Conservation (phyloP, 2,329 filamentous ascomycete genomes). For the Aaosphaeria arxii region DNA sequence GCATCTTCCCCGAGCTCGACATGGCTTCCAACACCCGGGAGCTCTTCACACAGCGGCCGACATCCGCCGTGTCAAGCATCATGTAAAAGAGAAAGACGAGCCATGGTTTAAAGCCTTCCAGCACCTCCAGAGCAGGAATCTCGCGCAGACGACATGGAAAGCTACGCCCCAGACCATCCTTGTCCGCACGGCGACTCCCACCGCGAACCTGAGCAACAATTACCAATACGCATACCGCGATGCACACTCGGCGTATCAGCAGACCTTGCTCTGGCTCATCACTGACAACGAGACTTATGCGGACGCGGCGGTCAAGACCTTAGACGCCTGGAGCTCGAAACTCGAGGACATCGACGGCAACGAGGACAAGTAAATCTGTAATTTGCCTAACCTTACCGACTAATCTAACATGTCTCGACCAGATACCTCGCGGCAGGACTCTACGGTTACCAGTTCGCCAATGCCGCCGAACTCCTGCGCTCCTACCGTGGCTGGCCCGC, state of each 20-base stretch:
- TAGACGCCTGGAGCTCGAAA: neutral
- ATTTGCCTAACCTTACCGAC: too few species aligned
- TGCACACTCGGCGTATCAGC: neutral
- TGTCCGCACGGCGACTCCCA: neutral
- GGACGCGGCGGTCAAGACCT: neutral
- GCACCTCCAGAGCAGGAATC: neutral
- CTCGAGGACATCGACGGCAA: neutral
- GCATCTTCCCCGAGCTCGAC: too few species aligned
- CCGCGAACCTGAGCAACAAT: neutral
- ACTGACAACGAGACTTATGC: neutral
- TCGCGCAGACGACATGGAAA: neutral
- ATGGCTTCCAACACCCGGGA: too few species aligned
- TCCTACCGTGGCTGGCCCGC: slow-evolving; percentile 30
- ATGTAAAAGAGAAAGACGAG: neutral
- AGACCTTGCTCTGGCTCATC: neutral
- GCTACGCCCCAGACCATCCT: neutral
- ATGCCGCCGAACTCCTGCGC: slow-evolving; percentile 45
- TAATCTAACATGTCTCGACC: too few species aligned
- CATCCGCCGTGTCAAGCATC: neutral
- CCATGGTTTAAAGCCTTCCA: neutral
- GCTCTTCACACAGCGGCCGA: neutral
- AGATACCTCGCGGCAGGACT: slow-evolving; percentile 32
- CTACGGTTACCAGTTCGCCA: slow-evolving; percentile 48
- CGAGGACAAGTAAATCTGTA: neutral
- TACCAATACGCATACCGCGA: neutral